phyloP scores from a whole-genome alignment of 1,139 yeast species.

The Ogataea hybrid region DNA sequence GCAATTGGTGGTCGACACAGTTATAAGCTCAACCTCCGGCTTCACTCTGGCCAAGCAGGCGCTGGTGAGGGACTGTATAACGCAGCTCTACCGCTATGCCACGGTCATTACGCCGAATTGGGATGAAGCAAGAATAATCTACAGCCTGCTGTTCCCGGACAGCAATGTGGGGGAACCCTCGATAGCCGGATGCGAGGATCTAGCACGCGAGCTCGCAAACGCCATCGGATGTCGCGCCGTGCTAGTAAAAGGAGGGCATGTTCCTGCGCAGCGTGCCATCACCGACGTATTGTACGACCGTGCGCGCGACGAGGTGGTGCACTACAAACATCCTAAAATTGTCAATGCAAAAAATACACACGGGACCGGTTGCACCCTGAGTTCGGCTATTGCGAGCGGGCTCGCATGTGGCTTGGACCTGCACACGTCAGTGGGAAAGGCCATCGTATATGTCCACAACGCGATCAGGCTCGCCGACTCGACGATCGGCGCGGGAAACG shows the following conservation, averaged over 20 bases:
- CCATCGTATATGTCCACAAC: slow-evolving; percentile 65
- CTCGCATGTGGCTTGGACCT: slow-evolving; percentile 53
- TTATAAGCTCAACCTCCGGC: slow-evolving; percentile 81
- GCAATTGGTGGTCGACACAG: slow-evolving; percentile 70
- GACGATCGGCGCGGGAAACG: slow-evolving; percentile 36
- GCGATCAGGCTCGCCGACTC: slow-evolving; percentile 49
- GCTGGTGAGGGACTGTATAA: slow-evolving; percentile 34
- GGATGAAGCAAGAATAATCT: slow-evolving; percentile 56
- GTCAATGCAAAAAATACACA: slow-evolving; percentile 58
- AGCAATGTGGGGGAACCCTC: slow-evolving; percentile 4
- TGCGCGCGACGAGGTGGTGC: slow-evolving; percentile 35
- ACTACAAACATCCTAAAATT: slow-evolving; percentile 46
- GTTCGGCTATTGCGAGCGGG: slow-evolving; percentile 77
- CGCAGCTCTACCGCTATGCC: slow-evolving; percentile 50
- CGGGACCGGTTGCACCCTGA: slow-evolving; percentile 88
- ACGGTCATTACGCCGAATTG: slow-evolving; percentile 77
- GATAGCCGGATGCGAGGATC: slow-evolving; percentile 10
- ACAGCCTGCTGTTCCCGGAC: slow-evolving; percentile 26
- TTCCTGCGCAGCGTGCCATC: slow-evolving; percentile 40
- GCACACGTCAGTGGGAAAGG: slow-evolving; percentile 49
- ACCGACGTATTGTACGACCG: slow-evolving; percentile 63
- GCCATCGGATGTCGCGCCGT: slow-evolving; percentile 38
- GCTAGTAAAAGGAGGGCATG: slow-evolving; percentile 81
- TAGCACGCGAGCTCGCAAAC: slow-evolving; percentile 8
- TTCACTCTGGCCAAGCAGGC: slow-evolving; percentile 45